These are phyloP conservation scores for Dipteronia sinensis DNA, from an alignment of 345 rosid genomes.

Conservation along the genomic window DNA sequence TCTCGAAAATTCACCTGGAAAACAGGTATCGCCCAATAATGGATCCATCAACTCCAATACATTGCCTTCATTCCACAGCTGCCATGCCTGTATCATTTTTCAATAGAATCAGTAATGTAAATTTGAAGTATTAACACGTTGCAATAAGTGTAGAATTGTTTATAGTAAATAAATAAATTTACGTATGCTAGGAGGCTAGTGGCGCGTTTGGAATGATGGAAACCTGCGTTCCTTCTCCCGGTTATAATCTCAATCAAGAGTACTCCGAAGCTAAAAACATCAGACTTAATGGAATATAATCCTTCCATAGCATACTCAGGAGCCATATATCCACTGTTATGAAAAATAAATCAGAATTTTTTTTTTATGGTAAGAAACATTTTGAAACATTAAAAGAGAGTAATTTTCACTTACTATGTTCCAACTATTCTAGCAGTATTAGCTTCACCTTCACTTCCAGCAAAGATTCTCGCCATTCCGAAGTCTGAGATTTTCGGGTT, in stretches of 20 bases:
- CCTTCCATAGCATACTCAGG: conserved; percentile 57
- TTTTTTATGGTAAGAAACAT: background rate
- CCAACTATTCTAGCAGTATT: conserved; percentile 51
- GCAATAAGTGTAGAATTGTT: background rate
- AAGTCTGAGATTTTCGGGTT: conserved; percentile 65
- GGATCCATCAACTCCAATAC: conserved; percentile 54
- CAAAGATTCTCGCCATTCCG: conserved; percentile 55
- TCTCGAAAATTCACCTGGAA: conserved; percentile 44
- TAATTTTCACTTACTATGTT: conserved; percentile 38
- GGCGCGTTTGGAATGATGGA: conserved; percentile 12
- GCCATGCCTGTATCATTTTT: conserved; percentile 50
- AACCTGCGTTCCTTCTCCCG: conserved; percentile 41
- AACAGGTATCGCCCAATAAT: conserved; percentile 28
- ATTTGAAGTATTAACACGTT: background rate
- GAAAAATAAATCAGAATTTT: background rate
- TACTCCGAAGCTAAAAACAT: conserved; percentile 64
- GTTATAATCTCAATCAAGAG: conserved; percentile 58
- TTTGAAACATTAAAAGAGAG: too few relatives aligned
- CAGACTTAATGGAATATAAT: conserved; percentile 52
- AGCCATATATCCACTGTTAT: conserved; percentile 60
- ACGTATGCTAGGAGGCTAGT: conserved; percentile 46
- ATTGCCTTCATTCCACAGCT: conserved; percentile 51
- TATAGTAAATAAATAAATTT: conserved; percentile 13
- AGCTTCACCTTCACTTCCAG: conserved; percentile 31
- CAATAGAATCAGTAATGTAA: background rate